Evolutionary conservation across 2,329 filamentous ascomycete species (phyloP), one percentile per base, ranked within the genome.

Genomic region (Exophiala lecanii-corni): DNA sequence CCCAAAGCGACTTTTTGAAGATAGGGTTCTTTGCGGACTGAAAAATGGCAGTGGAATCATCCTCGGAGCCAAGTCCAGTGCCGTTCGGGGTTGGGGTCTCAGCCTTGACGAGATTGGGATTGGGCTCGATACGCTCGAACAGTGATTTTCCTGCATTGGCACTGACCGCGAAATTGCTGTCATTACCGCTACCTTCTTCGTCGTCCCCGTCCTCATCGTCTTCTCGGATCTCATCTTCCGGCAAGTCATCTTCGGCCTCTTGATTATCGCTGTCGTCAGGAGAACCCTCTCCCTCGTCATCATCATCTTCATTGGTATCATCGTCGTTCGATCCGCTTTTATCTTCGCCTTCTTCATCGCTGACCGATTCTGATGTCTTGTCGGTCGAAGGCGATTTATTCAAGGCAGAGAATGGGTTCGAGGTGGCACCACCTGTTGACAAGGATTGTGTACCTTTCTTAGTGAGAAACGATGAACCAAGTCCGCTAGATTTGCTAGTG

Each of bases 1-100:
- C 68, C 17, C 65, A 66, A 39, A 66, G 62, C 36, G 53, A 58
- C 4, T 61, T 54, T 20, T 56, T 56, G 21, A 53, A 54, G 3
- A 59, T 40, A 9, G 62, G 55, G 20, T 55, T 56, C 17, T 48
- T 54, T 13, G 58, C 54, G 7, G 55, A 45, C 34, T 62, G 57
- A 28, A 63, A 60, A 13, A 64, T 54, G 1, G 62, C 62, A 13
- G 50, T 43, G 26, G 44, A 28, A 7, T 48, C 39, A 13, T 49
- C 35, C 16, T 45, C 39, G n/a, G 45, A 39, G 21, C 42, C 40
- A 17, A 37, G 43, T 17, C 19, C 17, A 20, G n/a, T 35, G 16
- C 33, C 33, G 16, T 35, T 35, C 12, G 23, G 23, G 13, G 18
- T 18, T 13, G 30, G 30, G 6, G 13, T 20, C 7, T 35, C 17